Percentiles rank a stretch among this genome's conserved stretches.
phyloP scores from a whole-genome alignment of 2,329 filamentous ascomycete species.

The Aspergillus tamarii region DNA sequence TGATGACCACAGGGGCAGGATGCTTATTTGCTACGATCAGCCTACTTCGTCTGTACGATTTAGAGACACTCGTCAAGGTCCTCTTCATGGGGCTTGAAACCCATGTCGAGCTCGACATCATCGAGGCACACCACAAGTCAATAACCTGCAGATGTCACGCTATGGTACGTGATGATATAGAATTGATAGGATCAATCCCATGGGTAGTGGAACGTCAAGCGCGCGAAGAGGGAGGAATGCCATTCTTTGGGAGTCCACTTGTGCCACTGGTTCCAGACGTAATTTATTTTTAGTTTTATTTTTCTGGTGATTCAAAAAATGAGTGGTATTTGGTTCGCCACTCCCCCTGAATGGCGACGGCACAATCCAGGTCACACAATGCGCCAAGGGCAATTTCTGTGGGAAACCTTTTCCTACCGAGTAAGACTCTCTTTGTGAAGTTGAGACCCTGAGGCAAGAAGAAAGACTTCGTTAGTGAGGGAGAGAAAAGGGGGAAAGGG shows the following conservation, averaged over 20 bases:
- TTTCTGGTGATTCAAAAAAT: no score
- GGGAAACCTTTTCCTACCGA: neutral
- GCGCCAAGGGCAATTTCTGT: neutral
- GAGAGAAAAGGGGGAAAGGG: neutral
- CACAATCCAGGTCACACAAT: neutral
- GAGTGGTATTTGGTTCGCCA: neutral
- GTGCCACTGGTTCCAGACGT: no score
- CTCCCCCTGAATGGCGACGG: neutral
- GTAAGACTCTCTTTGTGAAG: neutral
- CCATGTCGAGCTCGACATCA: no score
- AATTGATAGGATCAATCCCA: neutral
- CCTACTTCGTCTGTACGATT: neutral
- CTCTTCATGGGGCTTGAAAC: neutral
- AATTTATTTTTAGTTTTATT: no score
- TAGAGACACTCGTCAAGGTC: neutral
- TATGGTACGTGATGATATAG: neutral
- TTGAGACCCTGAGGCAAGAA: neutral
- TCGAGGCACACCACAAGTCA: neutral
- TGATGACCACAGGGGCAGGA: neutral
- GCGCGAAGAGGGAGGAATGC: no score
- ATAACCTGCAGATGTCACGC: neutral
- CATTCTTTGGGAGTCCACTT: no score
- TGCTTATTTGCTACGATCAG: neutral
- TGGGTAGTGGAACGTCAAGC: no score
- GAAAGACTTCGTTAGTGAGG: neutral